Base-by-base conservation (phyloP, 495 filamentous ascomycete species). In the Lepraria neglecta region DNA sequence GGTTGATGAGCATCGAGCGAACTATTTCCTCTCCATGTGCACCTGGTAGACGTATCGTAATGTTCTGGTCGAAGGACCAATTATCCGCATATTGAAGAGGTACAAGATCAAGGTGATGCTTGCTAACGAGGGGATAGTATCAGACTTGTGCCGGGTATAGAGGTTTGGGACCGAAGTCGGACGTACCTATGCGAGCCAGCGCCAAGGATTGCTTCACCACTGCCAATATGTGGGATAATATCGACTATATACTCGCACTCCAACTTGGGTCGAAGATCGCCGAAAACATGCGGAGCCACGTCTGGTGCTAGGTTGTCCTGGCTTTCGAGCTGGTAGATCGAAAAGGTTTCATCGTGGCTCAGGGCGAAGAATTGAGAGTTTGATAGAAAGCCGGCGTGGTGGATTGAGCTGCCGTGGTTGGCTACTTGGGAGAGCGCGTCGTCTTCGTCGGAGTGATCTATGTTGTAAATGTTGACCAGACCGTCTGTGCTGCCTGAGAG, bases 401-500 rank as follows among this genome's bases (percentile, higher is more conserved):
- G 90, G 42, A 98, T 83, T 3, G 91, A 92, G 58, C 79, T 76
- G 64, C 78, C 84, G 71, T 94, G 89, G 75, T 98, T 97, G 72
- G 95, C 85, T 14, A 94, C 87, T 69, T 91, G 88, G 42, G 87
- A 75, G 7, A 96, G 75, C 0, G 91, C 88, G 24, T 96, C 90
- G 69, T 97, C 91, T 69, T 95, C 90, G 67, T 92, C 90, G 28
- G 80, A 69, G 43, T 90, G 81, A 21, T 75, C 78, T 15, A 82
- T 86, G 70, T 97, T 84, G 74, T 88, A 95, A 52, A 96, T 75
- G 68, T 91, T 95, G 58, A 97, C 80, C 0, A 97, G 82, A 15
- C 89, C 89, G 76, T 98, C 94, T n/a, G 91, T 96, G 56, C 88
- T 91, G 62, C 90, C 91, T 35, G 90, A 91, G 21, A 96, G 78